Percentiles rank a stretch among this genome's conserved stretches.
Conservation (phyloP, 129 eudicot genomes). For the Centella asiatica region DNA sequence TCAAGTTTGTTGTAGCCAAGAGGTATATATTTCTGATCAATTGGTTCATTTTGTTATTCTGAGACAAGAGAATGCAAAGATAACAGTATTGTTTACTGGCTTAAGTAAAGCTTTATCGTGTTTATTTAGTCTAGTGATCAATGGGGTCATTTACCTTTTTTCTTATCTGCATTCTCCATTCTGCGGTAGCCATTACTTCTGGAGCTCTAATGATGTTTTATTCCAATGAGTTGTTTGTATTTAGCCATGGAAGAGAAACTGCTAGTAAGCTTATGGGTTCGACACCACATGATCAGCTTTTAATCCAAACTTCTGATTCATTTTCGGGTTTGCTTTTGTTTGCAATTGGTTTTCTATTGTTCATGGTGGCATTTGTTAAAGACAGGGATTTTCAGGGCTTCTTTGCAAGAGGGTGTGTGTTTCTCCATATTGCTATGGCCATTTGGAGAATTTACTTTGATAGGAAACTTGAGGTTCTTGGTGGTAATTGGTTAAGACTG, state of each 20-base stretch:
- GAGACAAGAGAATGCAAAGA: not conserved
- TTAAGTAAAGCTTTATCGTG: constrained; percentile 15
- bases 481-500: constrained; percentile 58
- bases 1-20: not conserved
- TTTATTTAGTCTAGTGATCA: constrained; percentile 11
- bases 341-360: constrained; percentile 71
- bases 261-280: constrained; percentile 77
- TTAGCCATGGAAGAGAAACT: constrained; percentile 74
- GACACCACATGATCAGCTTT: constrained; percentile 74
- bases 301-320: constrained; percentile 78
- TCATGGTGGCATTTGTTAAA: constrained; percentile 91
- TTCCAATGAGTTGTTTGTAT: constrained; percentile 61
- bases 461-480: constrained; percentile 56
- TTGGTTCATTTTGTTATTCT: constrained; percentile 5
- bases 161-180: constrained; percentile 65
- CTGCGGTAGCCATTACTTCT: constrained; percentile 59
- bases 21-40: not conserved
- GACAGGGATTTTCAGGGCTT: constrained; percentile 77
- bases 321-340: constrained; percentile 87
- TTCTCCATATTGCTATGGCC: constrained; percentile 77
- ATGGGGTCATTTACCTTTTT: constrained; percentile 79
- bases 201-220: constrained; percentile 87
- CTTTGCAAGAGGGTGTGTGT: constrained; percentile 90
- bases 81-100: constrained; percentile 19
- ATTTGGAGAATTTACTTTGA: constrained; percentile 70